These are phyloP conservation scores for Aspergillus campestris DNA, from an alignment of 495 filamentous ascomycete genomes.

Conservation along the genomic window DNA sequence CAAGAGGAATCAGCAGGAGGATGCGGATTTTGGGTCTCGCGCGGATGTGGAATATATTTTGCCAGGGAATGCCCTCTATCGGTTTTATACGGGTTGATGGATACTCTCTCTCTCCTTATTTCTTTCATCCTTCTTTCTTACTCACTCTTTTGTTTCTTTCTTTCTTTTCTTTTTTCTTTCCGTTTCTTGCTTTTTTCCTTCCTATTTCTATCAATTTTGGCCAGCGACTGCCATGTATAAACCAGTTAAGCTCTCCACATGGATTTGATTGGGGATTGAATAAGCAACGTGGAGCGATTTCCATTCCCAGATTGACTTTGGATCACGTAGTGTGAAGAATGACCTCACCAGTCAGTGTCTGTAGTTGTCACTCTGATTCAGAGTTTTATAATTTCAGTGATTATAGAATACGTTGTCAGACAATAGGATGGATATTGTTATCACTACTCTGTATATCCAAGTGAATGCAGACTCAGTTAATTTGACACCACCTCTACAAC, in stretches of 20 bases:
- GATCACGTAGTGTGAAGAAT: no score
- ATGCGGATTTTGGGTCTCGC: constrained; percentile 19
- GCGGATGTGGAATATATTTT: constrained; percentile 31
- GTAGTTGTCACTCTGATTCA: no score
- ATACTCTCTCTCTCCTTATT: neutral
- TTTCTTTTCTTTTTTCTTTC: neutral
- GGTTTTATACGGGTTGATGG: neutral
- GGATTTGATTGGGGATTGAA: neutral
- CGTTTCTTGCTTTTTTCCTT: neutral
- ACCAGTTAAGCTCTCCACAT: neutral
- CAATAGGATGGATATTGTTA: no score
- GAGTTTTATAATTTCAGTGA: no score
- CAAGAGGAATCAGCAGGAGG: constrained; percentile 8
- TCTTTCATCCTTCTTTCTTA: neutral
- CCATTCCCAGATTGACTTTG: no score
- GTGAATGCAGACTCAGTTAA: no score
- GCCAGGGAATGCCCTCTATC: constrained; percentile 6
- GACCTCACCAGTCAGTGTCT: no score
- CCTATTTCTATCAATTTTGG: neutral
- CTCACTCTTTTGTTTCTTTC: neutral
- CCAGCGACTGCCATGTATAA: neutral
- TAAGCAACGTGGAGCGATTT: no score
- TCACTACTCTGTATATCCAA: no score
- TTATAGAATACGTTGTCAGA: no score
- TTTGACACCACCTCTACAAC: no score